Percentiles rank a stretch among this genome's conserved stretches.
Evolutionary conservation across 192 early-diverging fungal species (phyloP).

Genomic region (Entrophospora sp.): DNA sequence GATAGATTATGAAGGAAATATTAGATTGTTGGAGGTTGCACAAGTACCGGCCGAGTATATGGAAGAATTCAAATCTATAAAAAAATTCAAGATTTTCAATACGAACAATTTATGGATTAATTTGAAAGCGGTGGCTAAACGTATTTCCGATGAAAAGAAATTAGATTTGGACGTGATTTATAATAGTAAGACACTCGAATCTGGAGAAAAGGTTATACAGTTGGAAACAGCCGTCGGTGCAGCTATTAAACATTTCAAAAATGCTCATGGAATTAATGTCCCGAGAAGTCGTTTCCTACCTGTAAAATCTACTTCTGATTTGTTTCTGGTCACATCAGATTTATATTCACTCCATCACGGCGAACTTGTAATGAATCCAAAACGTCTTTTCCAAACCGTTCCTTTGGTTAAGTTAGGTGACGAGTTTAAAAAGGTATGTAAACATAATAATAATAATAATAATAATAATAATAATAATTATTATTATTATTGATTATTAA

Average conservation of each 20-base stretch:
- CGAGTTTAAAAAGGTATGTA: constrained; percentile 89
- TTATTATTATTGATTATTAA: no score
- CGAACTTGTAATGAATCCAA: constrained; percentile 83
- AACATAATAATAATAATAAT: background rate
- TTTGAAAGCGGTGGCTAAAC: constrained; percentile 78
- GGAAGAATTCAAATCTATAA: constrained; percentile 98
- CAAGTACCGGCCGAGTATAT: constrained; percentile 96
- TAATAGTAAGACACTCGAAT: constrained; percentile 90
- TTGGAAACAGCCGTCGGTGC: constrained; percentile 99
- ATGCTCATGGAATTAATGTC: constrained; percentile 94
- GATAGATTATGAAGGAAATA: constrained; percentile 91
- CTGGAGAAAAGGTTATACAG: constrained; percentile 94
- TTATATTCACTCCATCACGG: constrained; percentile 91
- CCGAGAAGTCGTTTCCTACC: constrained; percentile 96
- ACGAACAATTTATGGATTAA: constrained; percentile 90
- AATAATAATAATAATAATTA: no score
- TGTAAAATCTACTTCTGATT: constrained; percentile 94
- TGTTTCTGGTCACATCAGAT: constrained; percentile 95
- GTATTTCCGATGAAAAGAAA: constrained; percentile 62
- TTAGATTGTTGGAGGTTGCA: constrained; percentile 94
- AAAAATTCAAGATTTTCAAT: constrained; percentile 99
- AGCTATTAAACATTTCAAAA: constrained; percentile 94
- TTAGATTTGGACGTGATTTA: constrained; percentile 93
- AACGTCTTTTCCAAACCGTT: constrained; percentile 85
- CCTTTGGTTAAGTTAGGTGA: constrained; percentile 96